These are phyloP conservation scores for Ogataea chonburiensis DNA, from an alignment of 805 yeast genomes.

Conservation along the genomic window DNA sequence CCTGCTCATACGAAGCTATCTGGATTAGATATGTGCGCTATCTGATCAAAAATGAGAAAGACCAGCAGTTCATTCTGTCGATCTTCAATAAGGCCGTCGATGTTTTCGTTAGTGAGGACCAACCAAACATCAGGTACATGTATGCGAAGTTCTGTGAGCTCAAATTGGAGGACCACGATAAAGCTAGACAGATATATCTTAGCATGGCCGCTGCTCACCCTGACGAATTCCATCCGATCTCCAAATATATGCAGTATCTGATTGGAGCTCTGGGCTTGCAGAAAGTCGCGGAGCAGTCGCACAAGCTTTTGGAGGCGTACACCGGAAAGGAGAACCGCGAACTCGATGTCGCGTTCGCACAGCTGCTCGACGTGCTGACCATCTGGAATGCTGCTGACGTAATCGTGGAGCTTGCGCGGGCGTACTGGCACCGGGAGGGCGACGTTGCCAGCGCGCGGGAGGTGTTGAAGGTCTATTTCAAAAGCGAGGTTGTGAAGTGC, in stretches of 20 bases:
- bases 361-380: slow-evolving; percentile 19
- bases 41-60: slow-evolving; percentile 35
- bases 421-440: slow-evolving; percentile 25
- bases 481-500: slow-evolving; percentile 35
- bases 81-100: slow-evolving; percentile 54
- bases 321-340: not conserved
- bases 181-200: slow-evolving; percentile 22
- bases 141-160: slow-evolving; percentile 29
- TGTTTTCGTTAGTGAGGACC: slow-evolving; percentile 34
- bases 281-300: slow-evolving; percentile 12
- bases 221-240: slow-evolving; percentile 16
- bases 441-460: slow-evolving; percentile 28
- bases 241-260: slow-evolving; percentile 19
- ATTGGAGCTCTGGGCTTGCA: slow-evolving; percentile 11
- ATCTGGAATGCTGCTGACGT: slow-evolving; percentile 28
- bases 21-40: slow-evolving; percentile 72
- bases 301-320: slow-evolving; percentile 17
- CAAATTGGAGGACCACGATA: slow-evolving; percentile 20
- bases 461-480: slow-evolving; percentile 26
- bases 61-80: slow-evolving; percentile 27
- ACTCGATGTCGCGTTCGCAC: slow-evolving; percentile 16
- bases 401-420: slow-evolving; percentile 29
- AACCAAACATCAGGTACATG: slow-evolving; percentile 29
- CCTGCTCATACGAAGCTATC: slow-evolving; percentile 53
- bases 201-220: slow-evolving; percentile 18